A percentile compares a stretch with the other conserved stretches of the same genome.
Conservation (phyloP, 1,139 yeast species). For the Yamadazyma oceani region DNA sequence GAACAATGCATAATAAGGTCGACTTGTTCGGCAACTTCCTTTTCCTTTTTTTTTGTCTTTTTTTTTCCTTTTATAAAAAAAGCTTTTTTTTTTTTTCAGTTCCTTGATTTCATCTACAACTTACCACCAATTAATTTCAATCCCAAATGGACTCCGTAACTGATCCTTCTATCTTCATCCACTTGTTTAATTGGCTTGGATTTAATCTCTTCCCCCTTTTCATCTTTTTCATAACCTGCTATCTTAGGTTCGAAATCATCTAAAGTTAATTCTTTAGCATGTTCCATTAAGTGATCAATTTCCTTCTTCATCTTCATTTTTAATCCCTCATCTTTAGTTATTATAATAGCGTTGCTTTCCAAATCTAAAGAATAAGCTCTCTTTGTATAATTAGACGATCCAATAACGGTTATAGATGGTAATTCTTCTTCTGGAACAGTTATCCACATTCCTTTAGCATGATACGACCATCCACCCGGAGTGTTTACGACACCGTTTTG, state of each 20-base stretch:
- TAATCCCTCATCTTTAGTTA: slow-evolving; percentile 66
- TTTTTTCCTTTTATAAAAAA: too few species aligned
- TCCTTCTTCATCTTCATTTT: slow-evolving; percentile 61
- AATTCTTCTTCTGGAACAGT: slow-evolving; percentile 54
- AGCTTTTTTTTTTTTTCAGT: too few species aligned
- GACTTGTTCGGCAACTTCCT: neutral
- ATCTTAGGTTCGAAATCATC: slow-evolving; percentile 55
- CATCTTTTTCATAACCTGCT: slow-evolving; percentile 16
- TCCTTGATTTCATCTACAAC: slow-evolving; percentile 46
- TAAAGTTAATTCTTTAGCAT: slow-evolving; percentile 52
- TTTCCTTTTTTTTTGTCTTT: neutral
- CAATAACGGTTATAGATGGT: slow-evolving; percentile 80
- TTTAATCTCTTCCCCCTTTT: slow-evolving; percentile 14
- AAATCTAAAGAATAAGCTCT: slow-evolving; percentile 86
- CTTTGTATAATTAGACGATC: slow-evolving; percentile 90
- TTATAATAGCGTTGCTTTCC: slow-evolving; percentile 79
- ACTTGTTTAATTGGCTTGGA: slow-evolving; percentile 29
- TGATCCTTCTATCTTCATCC: slow-evolving; percentile 58
- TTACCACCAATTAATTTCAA: slow-evolving; percentile 66
- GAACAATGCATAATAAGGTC: neutral
- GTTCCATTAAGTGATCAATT: slow-evolving; percentile 55
- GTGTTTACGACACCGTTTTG: slow-evolving; percentile 79
- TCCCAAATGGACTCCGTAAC: slow-evolving; percentile 61
- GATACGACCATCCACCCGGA: slow-evolving; percentile 92
- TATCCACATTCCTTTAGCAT: slow-evolving; percentile 97